Evolutionary conservation across 345 rosid species (phyloP), one percentile per base, ranked within the genome.

Genomic region (Diplotaxis tenuifolia): DNA sequence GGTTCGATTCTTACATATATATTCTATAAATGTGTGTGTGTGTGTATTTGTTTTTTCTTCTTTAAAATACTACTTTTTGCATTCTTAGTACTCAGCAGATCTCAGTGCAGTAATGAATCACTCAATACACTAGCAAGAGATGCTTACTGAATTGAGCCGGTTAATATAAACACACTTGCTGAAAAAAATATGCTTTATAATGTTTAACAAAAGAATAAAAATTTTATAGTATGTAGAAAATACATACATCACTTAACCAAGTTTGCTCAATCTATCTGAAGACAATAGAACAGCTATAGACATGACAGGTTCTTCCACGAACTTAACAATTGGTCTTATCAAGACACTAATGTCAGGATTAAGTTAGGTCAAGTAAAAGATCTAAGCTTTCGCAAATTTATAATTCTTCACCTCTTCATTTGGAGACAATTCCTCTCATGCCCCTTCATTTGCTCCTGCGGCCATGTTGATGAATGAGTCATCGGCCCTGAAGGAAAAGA

Each of bases 401-500:
- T 27, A 3, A 47, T 72, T 66, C 15, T 63, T 15, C 57, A 93
- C 98, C 92, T 89, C 98, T 78, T 86, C 96, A 65, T 91, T 88
- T 74, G 98, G n/a, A n/a, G n/a, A n/a, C n/a, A n/a, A n/a, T n/a
- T n/a, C n/a, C n/a, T n/a, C n/a, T n/a, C n/a, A n/a, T n/a, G n/a
- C n/a, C n/a, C n/a, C n/a, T n/a, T n/a, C n/a, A n/a, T n/a, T n/a
- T n/a, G n/a, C 96, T 68, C 92, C 97, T 20, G 89, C 97, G 58
- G 98, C 79, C 87, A 93, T 86, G 74, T 93, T 81, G 75, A 93
- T 74, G 79, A 93, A 88, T 38, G 94, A 74, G 20, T 89, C 96
- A 76, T 88, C 89, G 59, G 91, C 86, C 88, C 98, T 93, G 88
- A 63, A 73, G 65, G 31, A 16, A 58, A 27, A 45, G 0, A 74